Evolutionary conservation across 441 rosid species (phyloP).

Genomic region (Pelargonium cotyledonis): DNA sequence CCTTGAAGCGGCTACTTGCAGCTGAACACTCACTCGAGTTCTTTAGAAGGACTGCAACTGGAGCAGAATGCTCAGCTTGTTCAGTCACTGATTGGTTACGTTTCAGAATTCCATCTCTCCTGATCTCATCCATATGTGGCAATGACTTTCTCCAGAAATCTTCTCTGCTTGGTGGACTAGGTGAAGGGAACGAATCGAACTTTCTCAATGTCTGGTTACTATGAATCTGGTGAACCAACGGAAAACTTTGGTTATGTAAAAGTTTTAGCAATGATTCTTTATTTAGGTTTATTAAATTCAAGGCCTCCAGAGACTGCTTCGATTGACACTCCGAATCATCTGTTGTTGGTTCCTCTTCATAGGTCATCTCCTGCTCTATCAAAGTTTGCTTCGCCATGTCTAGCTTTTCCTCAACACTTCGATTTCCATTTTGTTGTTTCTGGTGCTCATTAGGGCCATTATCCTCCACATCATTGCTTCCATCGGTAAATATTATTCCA

Average conservation of each 20-base stretch:
- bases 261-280: slow-evolving; percentile 46
- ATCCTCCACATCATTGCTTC: slow-evolving; percentile 11
- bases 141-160: slow-evolving; percentile 25
- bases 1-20: slow-evolving; percentile 52
- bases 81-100: slow-evolving; percentile 28
- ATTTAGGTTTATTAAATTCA: slow-evolving; percentile 47
- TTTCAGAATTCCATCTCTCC: slow-evolving; percentile 31
- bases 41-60: slow-evolving; percentile 30
- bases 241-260: slow-evolving; percentile 50
- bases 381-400: slow-evolving; percentile 22
- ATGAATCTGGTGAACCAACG: slow-evolving; percentile 33
- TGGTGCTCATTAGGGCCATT: slow-evolving; percentile 14
- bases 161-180: slow-evolving; percentile 20
- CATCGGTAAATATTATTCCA: slow-evolving; percentile 18
- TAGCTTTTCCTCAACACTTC: slow-evolving; percentile 13
- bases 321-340: slow-evolving; percentile 21
- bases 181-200: slow-evolving; percentile 44
- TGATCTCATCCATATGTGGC: slow-evolving; percentile 28
- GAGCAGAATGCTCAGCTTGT: slow-evolving; percentile 21
- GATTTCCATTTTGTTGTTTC: slow-evolving; percentile 15
- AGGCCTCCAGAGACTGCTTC: slow-evolving; percentile 43
- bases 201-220: slow-evolving; percentile 16
- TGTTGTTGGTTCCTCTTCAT: slow-evolving; percentile 17
- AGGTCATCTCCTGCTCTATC: slow-evolving; percentile 26
- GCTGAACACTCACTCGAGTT: slow-evolving; percentile 33